Evolutionary conservation across 202 grass and related monocot species (phyloP), one percentile per base, ranked within the genome.

Genomic region (Hordeum pubiflorum): DNA sequence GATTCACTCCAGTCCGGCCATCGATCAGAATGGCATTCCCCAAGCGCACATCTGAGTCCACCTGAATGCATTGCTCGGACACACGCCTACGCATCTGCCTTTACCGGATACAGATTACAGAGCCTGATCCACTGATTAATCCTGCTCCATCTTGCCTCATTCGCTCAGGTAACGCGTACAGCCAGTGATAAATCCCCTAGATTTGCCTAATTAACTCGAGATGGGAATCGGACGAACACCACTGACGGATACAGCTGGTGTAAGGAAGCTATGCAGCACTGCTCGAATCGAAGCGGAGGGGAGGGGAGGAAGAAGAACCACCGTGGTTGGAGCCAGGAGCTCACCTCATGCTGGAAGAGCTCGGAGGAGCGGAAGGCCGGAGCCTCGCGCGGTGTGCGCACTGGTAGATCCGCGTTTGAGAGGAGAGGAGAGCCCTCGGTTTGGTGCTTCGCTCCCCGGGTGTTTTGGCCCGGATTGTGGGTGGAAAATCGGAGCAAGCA

Each of bases 281-380:
- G 67, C 38, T 70, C 1, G 38, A 71, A 71, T 27, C 39, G 3
- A 46, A 27, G 67, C 39, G 67, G 11, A 39, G 67, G 67, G 67
- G 11, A 39, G 24, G 43, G 11, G 43, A 48, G 4, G 43, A 29
- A 22, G 1, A 5, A 5, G 36, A 34, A 34, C n/a, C 32, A 24
- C 13, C 4, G 4, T 14, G 36, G 3, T 1, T 13, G 43, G 44
- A 39, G 57, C 64, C 73, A 6, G 10, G 65, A 41, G 41, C 78
- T 78, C 48, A 89, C 87, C 83, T 85, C 87, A 89, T 89, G 38
- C 14, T 40, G 46, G 58, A 23, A 37, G 6, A 37, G 67, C 1
- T 27, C 17, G 67, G 46, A 29, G 63, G 60, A 43, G 69, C 37
- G 37, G 46, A 17, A 48, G 44, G 44, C 44, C 44, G 1, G 0